Conservation (phyloP, 192 early-diverging fungal genomes). For the Phycomyces blakesleeanus region DNA sequence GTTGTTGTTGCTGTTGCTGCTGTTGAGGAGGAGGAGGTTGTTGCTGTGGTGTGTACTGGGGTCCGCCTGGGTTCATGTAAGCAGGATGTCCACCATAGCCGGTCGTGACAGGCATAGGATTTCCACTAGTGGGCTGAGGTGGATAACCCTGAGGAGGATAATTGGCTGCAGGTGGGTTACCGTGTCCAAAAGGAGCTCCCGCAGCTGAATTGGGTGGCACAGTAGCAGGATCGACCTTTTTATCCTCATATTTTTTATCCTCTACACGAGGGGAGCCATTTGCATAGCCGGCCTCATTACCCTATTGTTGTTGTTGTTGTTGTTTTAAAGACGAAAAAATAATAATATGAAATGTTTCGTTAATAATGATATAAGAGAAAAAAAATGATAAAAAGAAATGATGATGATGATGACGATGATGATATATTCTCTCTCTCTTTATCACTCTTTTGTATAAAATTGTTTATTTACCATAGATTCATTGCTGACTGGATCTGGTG, state of each 20-base stretch:
- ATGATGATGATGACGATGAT: too few relatives aligned
- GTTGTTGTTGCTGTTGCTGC: too few relatives aligned
- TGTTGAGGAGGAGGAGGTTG: slow-evolving; percentile 3
- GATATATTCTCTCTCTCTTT: too few relatives aligned
- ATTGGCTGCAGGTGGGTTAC: neutral
- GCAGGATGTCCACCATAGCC: slow-evolving; percentile 4
- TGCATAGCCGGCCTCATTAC: neutral
- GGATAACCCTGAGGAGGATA: slow-evolving; percentile 3
- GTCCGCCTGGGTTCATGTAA: neutral
- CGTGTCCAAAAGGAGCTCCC: neutral
- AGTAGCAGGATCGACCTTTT: slow-evolving; percentile 10
- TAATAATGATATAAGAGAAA: too few relatives aligned
- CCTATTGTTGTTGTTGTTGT: too few relatives aligned
- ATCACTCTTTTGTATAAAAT: neutral
- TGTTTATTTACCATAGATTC: neutral
- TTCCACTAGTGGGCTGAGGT: neutral
- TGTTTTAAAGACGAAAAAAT: too few relatives aligned
- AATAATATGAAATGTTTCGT: too few relatives aligned
- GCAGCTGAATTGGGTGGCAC: neutral
- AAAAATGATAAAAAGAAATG: too few relatives aligned
- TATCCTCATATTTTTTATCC: slow-evolving; percentile 12
- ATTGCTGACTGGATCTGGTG: slow-evolving; percentile 10
- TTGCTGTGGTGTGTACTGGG: neutral
- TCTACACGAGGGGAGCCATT: neutral
- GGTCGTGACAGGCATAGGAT: slow-evolving; percentile 2